Conservation (phyloP, 2,329 filamentous ascomycete genomes). For the Epichloe baconii region DNA sequence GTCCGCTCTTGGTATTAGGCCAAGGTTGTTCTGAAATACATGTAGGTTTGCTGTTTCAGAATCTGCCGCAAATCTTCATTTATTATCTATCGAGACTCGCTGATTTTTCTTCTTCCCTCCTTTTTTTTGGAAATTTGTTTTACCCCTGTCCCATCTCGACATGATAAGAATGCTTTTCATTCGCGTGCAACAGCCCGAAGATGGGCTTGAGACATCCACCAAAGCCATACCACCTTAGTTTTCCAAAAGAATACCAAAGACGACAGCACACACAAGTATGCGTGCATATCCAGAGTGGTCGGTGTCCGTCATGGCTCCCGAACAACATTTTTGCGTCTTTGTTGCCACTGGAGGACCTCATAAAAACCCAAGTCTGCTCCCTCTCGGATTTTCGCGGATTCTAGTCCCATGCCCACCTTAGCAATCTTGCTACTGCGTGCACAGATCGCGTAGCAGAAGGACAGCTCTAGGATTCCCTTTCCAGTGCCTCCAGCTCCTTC, state of each 20-base stretch:
- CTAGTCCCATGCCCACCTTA: not conserved
- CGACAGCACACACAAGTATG: not conserved
- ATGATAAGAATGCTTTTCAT: not conserved
- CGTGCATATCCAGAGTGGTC: not conserved
- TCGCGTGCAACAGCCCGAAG: not conserved
- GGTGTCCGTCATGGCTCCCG: not conserved
- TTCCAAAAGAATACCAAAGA: slow-evolving; percentile 1
- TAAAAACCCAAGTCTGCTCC: not conserved
- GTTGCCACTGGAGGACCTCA: not conserved
- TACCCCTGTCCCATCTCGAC: not conserved
- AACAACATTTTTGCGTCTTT: not conserved
- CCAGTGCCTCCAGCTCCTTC: slow-evolving; percentile 61
- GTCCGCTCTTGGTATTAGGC: not conserved
- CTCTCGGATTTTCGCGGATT: not conserved
- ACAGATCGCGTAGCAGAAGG: not conserved
- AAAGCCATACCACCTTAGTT: not conserved
- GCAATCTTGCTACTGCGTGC: not conserved
- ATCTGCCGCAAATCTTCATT: not conserved
- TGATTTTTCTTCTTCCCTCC: not conserved
- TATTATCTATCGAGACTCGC: not conserved
- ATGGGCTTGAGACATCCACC: not conserved
- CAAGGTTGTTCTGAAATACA: not conserved
- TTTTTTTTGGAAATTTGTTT: too few species aligned
- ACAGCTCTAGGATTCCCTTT: slow-evolving; percentile 12
- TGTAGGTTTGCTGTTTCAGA: not conserved